Evolutionary conservation across 352 stramenopile genomes (phyloP).

Genomic region (Phytophthora chlamydospora): DNA sequence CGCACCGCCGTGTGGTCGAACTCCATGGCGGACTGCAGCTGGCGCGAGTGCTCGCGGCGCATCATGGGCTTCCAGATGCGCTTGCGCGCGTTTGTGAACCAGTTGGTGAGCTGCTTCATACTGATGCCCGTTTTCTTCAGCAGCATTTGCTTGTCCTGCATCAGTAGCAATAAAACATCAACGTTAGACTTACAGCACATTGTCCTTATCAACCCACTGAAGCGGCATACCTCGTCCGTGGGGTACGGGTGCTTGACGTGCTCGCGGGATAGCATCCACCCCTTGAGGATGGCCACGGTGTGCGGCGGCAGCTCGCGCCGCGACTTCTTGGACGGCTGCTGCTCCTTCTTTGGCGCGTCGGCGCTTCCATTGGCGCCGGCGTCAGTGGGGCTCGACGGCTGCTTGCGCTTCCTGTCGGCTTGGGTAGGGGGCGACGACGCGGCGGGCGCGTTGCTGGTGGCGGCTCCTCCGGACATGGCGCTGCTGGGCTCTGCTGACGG

Average conservation of each 20-base stretch:
- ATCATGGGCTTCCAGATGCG: slow-evolving; percentile 92
- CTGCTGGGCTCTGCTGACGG: slow-evolving; percentile 2
- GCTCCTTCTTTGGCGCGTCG: slow-evolving; percentile 33
- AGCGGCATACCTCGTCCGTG: slow-evolving; percentile 69
- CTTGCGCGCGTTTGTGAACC: slow-evolving; percentile 91
- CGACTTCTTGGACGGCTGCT: slow-evolving; percentile 71
- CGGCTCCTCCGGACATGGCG: slow-evolving; percentile 29
- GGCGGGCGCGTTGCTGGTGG: slow-evolving; percentile 2
- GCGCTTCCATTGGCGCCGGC: slow-evolving; percentile 32
- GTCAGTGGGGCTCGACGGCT: slow-evolving; percentile 33
- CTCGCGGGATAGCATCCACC: slow-evolving; percentile 90
- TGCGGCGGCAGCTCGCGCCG: slow-evolving; percentile 81
- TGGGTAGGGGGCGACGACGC: slow-evolving; percentile 24
- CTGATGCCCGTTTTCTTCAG: slow-evolving; percentile 90
- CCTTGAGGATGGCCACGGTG: slow-evolving; percentile 86
- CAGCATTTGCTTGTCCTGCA: slow-evolving; percentile 89
- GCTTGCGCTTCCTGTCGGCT: slow-evolving; percentile 37
- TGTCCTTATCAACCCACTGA: slow-evolving; percentile 10
- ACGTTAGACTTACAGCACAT: slow-evolving; percentile 18
- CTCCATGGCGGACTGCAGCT: slow-evolving; percentile 77
- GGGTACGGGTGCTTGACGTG: slow-evolving; percentile 91
- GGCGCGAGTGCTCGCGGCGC: slow-evolving; percentile 79
- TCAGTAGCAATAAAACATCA: slow-evolving; percentile 13
- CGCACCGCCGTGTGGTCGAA: slow-evolving; percentile 62
- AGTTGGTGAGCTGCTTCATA: slow-evolving; percentile 93